These are phyloP conservation scores for Pyrenophora tritici-repentis DNA, from an alignment of 2,329 filamentous ascomycete species.

Conservation along the genomic window DNA sequence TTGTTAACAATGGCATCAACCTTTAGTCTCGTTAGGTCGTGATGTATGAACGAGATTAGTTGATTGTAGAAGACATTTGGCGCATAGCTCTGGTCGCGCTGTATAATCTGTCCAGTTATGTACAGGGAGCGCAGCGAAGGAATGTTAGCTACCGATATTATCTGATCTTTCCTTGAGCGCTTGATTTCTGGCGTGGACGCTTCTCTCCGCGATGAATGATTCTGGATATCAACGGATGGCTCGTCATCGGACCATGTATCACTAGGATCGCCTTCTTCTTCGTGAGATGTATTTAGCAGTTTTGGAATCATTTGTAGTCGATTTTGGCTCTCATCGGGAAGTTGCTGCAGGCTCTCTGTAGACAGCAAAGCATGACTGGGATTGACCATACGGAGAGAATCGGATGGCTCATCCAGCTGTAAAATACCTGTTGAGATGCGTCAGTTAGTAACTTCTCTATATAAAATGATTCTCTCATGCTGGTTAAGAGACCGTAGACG, in stretches of 20 bases:
- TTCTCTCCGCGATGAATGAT: constrained; percentile 21
- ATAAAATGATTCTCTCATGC: not conserved
- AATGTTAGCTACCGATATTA: constrained; percentile 26
- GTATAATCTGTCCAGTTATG: constrained; percentile 27
- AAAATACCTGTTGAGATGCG: not conserved
- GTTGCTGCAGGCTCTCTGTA: constrained; percentile 26
- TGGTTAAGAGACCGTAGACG: not conserved
- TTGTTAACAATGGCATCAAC: constrained; percentile 46
- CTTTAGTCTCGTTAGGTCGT: constrained; percentile 40
- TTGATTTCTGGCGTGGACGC: constrained; percentile 12
- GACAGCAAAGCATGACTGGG: constrained; percentile 19
- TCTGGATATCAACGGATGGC: constrained; percentile 13
- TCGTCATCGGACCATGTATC: constrained; percentile 1
- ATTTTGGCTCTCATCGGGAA: constrained; percentile 33
- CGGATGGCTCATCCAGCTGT: not conserved
- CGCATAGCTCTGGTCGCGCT: constrained; percentile 34
- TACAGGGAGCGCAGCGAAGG: constrained; percentile 38
- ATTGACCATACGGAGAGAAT: not conserved
- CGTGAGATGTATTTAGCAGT: not conserved
- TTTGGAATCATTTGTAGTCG: constrained; percentile 25
- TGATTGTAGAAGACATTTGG: constrained; percentile 40
- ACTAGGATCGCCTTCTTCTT: not conserved
- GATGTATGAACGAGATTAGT: constrained; percentile 35
- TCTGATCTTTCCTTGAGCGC: not conserved
- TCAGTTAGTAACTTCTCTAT: not conserved